A percentile compares a stretch with the other conserved stretches of the same genome.
Conservation (phyloP, 495 filamentous ascomycete species). For the Rhypophila decipiens region DNA sequence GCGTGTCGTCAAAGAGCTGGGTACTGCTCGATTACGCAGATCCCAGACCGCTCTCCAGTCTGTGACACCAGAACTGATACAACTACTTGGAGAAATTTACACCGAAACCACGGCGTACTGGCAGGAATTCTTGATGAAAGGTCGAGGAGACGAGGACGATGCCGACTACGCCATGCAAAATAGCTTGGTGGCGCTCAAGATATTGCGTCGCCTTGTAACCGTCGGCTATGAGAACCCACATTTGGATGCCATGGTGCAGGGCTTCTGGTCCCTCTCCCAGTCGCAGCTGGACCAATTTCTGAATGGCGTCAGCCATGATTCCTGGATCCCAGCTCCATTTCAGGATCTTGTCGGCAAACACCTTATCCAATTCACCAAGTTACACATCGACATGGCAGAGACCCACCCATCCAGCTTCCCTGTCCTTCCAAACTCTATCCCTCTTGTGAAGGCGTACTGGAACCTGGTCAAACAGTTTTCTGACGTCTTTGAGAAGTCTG, state of each 20-base stretch:
- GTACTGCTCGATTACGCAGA: constrained; percentile 65
- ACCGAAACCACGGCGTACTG: constrained; percentile 65
- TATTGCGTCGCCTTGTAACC: constrained; percentile 71
- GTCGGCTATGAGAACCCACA: constrained; percentile 80
- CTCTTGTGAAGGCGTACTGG: constrained; percentile 78
- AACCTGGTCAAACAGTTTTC: constrained; percentile 67
- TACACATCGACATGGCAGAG: constrained; percentile 78
- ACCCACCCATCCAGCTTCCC: constrained; percentile 74
- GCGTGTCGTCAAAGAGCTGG: constrained; percentile 82
- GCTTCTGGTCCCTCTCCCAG: constrained; percentile 69
- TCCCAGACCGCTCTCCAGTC: constrained; percentile 67
- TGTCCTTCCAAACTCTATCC: constrained; percentile 66
- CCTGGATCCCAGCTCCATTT: constrained; percentile 38
- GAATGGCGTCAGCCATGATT: constrained; percentile 40
- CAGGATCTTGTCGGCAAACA: constrained; percentile 68
- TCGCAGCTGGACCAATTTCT: constrained; percentile 68
- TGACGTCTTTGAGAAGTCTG: constrained; percentile 54
- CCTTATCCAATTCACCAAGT: constrained; percentile 79
- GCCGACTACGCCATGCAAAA: constrained; percentile 61
- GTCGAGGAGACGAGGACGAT: constrained; percentile 45
- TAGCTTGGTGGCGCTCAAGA: constrained; percentile 71
- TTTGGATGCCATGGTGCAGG: constrained; percentile 61
- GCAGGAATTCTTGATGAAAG: constrained; percentile 50
- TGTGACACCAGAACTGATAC: constrained; percentile 71
- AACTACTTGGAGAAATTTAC: constrained; percentile 71